Evolutionary conservation across 2,329 filamentous ascomycete genomes (phyloP).

Genomic region (Neonectria sp.): DNA sequence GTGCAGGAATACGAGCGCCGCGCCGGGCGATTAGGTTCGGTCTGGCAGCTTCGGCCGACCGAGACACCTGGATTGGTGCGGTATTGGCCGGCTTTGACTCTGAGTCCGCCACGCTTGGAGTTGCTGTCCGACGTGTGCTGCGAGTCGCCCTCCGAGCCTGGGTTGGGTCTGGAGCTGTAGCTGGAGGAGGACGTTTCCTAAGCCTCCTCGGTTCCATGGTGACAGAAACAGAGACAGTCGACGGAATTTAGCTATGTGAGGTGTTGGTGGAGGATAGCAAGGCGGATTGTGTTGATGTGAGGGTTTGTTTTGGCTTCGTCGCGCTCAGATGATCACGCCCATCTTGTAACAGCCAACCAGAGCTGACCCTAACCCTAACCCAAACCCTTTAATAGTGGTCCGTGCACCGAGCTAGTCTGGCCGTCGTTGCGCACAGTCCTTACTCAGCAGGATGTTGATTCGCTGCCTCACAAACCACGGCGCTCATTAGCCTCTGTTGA

Average conservation of each 20-base stretch:
- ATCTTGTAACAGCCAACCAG: neutral
- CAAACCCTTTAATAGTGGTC: conserved; percentile 42
- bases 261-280: neutral
- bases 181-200: conserved; percentile 28
- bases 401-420: conserved; percentile 7
- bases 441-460: conserved; percentile 20
- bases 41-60: conserved; percentile 5
- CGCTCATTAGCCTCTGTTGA: neutral
- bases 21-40: conserved; percentile 39
- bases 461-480: neutral
- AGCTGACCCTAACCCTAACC: conserved; percentile 31
- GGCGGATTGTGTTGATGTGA: neutral
- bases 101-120: conserved; percentile 8
- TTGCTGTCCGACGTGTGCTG: conserved; percentile 30
- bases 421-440: neutral
- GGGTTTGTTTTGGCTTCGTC: conserved; percentile 25
- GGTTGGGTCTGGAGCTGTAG: conserved; percentile 13
- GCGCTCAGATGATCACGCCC: conserved; percentile 26
- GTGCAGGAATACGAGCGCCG: conserved; percentile 37
- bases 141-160: conserved; percentile 33
- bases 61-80: conserved; percentile 8
- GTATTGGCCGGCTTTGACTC: conserved; percentile 10
- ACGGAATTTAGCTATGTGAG: neutral
- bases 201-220: conserved; percentile 41
- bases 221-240: neutral